Base-by-base conservation (phyloP, 2,329 filamentous ascomycete genomes). In the Elsinoe necatrix region DNA sequence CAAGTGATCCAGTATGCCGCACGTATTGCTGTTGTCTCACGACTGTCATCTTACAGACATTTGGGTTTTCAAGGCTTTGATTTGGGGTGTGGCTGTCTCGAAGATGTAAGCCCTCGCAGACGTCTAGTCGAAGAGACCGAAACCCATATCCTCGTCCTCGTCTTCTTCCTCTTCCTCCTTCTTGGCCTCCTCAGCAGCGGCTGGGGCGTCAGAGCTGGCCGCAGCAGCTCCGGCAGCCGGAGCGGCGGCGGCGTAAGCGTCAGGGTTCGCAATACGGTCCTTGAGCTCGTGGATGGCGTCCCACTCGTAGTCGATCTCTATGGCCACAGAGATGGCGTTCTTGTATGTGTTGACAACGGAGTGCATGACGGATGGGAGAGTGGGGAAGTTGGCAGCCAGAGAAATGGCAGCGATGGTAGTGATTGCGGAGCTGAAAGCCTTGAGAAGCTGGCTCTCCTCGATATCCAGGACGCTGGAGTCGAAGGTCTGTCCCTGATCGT, bases 221-320 rank as follows among this genome's bases (percentile, higher is more conserved):
- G 75, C 71, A 55, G 76, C 75, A 57, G 82, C 77, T 59, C 78
- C 79, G 57, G 84, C 86, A 63, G 73, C 82, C 58, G 92, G 89
- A 64, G 86, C 89, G 64, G 91, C 80, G 50, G 89, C 74, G 63
- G 92, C 93, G 75, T 97, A 98, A 57, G 89, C 89, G 57, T 98
- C 93, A 67, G 95, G 95, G 84, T 98, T 97, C 78, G 89, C 89
- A 70, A 98, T 96, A 75, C 93, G 90, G 80, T 98, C 93, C 87
- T 98, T 98, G 80, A 98, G 87, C 78, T 95, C 82, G 71, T 95
- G 85, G 71, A 98, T 95, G 77, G 89, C 89, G 69, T 91, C 85
- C 92, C 93, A 98, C 77, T 84, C 86, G 82, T 86, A 86, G 66
- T 95, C 91, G 68, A 89, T 96, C 77, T 85, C 82, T 69, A 98